phyloP scores from a whole-genome alignment of 2,329 filamentous ascomycete species.

The Chrysosphaeria jannelii region DNA sequence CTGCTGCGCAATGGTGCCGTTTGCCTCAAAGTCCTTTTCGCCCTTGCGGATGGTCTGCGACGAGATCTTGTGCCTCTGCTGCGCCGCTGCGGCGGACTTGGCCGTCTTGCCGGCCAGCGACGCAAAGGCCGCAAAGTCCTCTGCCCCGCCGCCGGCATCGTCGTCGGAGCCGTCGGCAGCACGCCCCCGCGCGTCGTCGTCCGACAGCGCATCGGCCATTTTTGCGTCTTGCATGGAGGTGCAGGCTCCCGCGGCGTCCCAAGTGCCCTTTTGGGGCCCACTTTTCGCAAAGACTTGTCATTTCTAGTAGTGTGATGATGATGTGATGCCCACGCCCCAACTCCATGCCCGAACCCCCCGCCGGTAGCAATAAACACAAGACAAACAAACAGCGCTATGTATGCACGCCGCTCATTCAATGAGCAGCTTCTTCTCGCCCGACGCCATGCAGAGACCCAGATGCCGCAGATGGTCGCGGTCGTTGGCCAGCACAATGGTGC shows the following conservation, averaged over 20 bases:
- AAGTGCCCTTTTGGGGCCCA: no score
- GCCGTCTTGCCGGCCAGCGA: constrained; percentile 8
- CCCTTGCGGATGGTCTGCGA: constrained; percentile 56
- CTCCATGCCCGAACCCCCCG: no score
- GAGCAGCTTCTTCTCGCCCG: constrained; percentile 31
- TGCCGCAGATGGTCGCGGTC: constrained; percentile 34
- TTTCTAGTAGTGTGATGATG: no score
- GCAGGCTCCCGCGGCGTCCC: no score
- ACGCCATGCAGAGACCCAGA: constrained; percentile 31
- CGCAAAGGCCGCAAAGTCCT: constrained; percentile 55
- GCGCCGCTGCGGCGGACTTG: constrained; percentile 4
- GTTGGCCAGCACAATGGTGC: constrained; percentile 48
- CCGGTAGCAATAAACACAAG: no score
- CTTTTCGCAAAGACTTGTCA: no score
- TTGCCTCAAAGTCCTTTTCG: constrained; percentile 90
- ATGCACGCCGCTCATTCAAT: constrained; percentile 17
- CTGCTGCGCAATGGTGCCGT: constrained; percentile 60
- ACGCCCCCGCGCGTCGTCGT: no score
- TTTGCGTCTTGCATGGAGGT: no score
- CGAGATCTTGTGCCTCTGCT: constrained; percentile 17
- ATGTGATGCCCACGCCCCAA: neutral
- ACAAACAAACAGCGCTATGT: no score
- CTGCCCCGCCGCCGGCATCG: constrained; percentile 21
- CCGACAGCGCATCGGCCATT: no score
- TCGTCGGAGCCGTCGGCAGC: constrained; percentile 4